Evolutionary conservation across 2,329 filamentous ascomycete species (phyloP).

Genomic region (Chalaropsis thielavioides): DNA sequence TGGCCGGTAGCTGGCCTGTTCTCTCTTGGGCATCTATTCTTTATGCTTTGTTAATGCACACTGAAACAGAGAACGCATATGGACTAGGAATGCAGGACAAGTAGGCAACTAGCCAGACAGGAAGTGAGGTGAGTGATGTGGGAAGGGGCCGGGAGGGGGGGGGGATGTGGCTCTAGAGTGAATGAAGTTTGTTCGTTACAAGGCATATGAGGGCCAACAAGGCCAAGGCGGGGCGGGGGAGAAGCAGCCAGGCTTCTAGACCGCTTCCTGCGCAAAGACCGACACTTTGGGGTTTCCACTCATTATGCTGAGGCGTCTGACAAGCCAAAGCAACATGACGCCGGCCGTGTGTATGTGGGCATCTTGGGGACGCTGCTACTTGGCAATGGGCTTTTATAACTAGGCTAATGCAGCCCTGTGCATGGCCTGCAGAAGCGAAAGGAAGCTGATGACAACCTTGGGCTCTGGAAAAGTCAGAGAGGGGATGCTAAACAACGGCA

Average conservation of each 20-base stretch:
- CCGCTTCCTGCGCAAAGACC: background rate
- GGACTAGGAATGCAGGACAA: background rate
- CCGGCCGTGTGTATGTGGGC: background rate
- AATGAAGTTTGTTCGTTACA: background rate
- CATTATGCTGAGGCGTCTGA: background rate
- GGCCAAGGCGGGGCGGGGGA: background rate
- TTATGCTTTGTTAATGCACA: conserved; percentile 1
- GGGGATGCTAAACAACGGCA: background rate
- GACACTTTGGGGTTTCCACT: background rate
- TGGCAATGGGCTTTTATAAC: background rate
- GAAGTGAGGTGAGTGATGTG: background rate
- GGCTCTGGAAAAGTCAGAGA: background rate
- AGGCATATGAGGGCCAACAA: background rate
- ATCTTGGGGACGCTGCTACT: background rate
- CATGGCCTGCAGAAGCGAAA: background rate
- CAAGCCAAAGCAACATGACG: background rate
- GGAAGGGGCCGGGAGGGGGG: background rate
- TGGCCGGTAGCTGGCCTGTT: conserved; percentile 5
- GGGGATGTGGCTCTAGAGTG: background rate
- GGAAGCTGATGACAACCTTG: background rate
- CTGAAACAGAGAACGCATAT: conserved; percentile 1
- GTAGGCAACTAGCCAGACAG: background rate
- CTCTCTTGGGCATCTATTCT: conserved; percentile 4
- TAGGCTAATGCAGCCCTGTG: conserved; percentile 4
- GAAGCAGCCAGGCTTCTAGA: background rate